phyloP scores from a whole-genome alignment of 495 filamentous ascomycete species.

The Symbiotaphrina buchneri region DNA sequence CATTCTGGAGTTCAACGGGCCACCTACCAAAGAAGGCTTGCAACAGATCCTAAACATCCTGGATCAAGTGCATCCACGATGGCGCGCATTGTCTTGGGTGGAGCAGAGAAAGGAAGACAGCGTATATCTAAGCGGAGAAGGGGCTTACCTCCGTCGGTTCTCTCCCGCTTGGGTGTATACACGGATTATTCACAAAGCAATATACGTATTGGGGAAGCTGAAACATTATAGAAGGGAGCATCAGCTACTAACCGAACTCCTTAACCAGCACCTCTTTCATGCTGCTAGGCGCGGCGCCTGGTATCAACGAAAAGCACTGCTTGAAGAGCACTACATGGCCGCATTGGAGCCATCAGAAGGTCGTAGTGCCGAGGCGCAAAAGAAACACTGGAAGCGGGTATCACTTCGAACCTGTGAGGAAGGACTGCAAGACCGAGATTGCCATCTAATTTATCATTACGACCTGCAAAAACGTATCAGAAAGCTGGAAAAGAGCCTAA shows the following conservation, averaged over 20 bases:
- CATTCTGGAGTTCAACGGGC: constrained; percentile 65
- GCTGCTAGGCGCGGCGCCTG: constrained; percentile 65
- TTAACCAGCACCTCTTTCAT: constrained; percentile 68
- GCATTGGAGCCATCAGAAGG: constrained; percentile 25
- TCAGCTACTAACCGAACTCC: constrained; percentile 47
- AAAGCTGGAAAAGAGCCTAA: constrained; percentile 72
- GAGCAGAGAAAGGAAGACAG: constrained; percentile 64
- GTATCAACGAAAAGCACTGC: constrained; percentile 86
- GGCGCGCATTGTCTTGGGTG: constrained; percentile 48
- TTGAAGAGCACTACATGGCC: constrained; percentile 92
- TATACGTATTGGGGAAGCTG: constrained; percentile 58
- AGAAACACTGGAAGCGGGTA: constrained; percentile 63
- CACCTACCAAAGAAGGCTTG: constrained; percentile 37
- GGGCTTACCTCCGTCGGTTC: constrained; percentile 77
- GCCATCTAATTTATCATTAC: constrained; percentile 81
- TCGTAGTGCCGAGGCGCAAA: constrained; percentile 36
- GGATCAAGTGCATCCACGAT: constrained; percentile 55
- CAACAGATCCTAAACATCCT: constrained; percentile 51
- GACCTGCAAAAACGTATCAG: constrained; percentile 80
- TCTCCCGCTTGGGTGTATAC: constrained; percentile 89
- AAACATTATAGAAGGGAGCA: constrained; percentile 67
- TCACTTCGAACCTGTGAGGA: constrained; percentile 69
- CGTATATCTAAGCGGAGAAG: constrained; percentile 67
- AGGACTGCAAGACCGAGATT: constrained; percentile 68
- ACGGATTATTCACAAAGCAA: constrained; percentile 73